phyloP scores from a whole-genome alignment of 352 stramenopile genomes.

The Globisporangium irregulare region DNA sequence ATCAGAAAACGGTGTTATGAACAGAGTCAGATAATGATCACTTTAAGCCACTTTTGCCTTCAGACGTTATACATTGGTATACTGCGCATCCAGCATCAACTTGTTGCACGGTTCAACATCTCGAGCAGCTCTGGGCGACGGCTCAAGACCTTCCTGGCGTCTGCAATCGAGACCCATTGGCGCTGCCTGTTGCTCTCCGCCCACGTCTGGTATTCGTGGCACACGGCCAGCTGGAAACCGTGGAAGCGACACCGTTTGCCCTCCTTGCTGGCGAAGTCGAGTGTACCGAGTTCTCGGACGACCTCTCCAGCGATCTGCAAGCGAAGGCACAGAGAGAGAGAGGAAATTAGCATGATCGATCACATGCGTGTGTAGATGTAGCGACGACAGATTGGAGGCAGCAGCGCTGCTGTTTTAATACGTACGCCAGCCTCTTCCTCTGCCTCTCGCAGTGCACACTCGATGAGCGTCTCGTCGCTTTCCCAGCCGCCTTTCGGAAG shows the following conservation, averaged over 20 bases:
- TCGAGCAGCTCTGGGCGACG: constrained; percentile 40
- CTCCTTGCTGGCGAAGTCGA: constrained; percentile 53
- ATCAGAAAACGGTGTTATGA: too few species aligned
- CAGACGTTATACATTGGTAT: too few species aligned
- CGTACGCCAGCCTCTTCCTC: constrained; percentile 92
- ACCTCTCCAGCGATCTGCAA: constrained; percentile 43
- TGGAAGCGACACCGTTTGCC: constrained; percentile 48
- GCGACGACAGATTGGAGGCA: neutral
- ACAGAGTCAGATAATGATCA: too few species aligned
- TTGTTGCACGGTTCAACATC: constrained; percentile 24
- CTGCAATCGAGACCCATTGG: constrained; percentile 45
- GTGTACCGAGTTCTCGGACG: constrained; percentile 30
- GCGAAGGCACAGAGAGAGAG: neutral
- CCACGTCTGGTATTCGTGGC: constrained; percentile 51
- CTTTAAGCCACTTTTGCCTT: neutral
- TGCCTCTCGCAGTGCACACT: constrained; percentile 90
- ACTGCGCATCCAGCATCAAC: neutral
- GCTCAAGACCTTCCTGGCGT: constrained; percentile 27
- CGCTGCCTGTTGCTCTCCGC: constrained; percentile 48
- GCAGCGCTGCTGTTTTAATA: neutral
- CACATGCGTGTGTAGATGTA: neutral
- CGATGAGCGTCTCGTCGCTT: constrained; percentile 88
- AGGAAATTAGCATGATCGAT: neutral
- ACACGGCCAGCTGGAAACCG: constrained; percentile 35
- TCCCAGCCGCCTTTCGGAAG: constrained; percentile 98